Base-by-base conservation (phyloP, 805 yeast genomes). In the Tetrapisispora nanseiensis region DNA sequence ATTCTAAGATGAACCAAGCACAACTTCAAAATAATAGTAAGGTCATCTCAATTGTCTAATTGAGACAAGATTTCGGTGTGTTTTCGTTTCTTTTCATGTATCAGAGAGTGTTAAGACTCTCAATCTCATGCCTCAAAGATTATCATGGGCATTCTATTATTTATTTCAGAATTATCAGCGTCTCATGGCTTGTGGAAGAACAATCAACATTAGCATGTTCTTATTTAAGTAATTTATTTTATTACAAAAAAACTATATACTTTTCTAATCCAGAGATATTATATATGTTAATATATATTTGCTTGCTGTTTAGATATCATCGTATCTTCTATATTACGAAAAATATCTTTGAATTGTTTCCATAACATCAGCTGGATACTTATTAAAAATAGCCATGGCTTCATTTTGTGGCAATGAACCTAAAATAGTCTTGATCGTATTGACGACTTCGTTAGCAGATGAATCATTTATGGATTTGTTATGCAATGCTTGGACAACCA, bases 401-500 rank as follows among this genome's bases (percentile, higher is more conserved):
- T 82, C 80, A 13, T 70, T 71, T 51, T 78, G 85, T 2, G 95
- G 86, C 27, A 86, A 51, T 6, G 75, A 67, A 16, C 78, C 70
- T 42, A 89, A 64, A 33, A 86, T 66, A 45, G 71, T 70, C 62
- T 83, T 85, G 0, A 83, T 72, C 1, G 86, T 71, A 3, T 62
- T 64, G 4, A 81, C 82, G 7, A 76, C 76, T 24, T 71, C 71
- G 44, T 76, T 78, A 1, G 89, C 90, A n/a, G 80, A 74, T 47
- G 75, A 73, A 7, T 94, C 95, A 16, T 68, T 65, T 36, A 89
- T 69, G 1, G 89, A 68, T 21, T 73, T 75, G 54, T 76, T 76
- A n/a, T 74, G 67, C 41, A 89, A 63, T 2, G 95, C 94, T 62
- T 80, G 84, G 23, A 86, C 69, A 8, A 87, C 81, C 34, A 74